Conservation (phyloP, 2,329 filamentous ascomycete genomes). For the Colletotrichum australisinense region DNA sequence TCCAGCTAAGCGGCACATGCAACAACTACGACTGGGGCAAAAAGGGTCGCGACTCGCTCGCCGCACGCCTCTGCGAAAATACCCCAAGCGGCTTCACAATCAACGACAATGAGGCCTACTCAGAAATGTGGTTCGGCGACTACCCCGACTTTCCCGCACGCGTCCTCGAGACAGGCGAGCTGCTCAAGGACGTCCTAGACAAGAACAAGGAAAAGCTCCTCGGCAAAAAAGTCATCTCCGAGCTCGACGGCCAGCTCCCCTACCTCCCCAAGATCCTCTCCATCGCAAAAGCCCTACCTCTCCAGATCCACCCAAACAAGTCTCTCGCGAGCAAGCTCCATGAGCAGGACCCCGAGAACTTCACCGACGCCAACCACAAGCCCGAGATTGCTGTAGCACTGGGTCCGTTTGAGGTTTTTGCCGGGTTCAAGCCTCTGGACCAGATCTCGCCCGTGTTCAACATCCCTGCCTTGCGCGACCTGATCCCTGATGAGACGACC, state of each 20-base stretch:
- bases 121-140: conserved; percentile 81
- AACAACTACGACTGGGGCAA: conserved; percentile 80
- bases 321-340: conserved; percentile 73
- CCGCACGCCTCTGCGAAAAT: conserved; percentile 72
- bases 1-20: conserved; percentile 59
- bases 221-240: conserved; percentile 70
- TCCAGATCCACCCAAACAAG: conserved; percentile 82
- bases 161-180: conserved; percentile 70
- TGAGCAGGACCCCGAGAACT: conserved; percentile 71
- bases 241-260: conserved; percentile 71
- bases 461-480: conserved; percentile 64
- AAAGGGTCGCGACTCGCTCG: conserved; percentile 72
- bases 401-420: conserved; percentile 79
- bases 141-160: conserved; percentile 78
- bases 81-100: conserved; percentile 74
- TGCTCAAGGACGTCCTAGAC: conserved; percentile 73
- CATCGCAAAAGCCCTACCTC: conserved; percentile 78
- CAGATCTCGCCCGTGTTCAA: conserved; percentile 70
- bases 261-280: conserved; percentile 79
- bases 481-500: conserved; percentile 57
- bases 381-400: conserved; percentile 82
- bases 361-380: conserved; percentile 81
- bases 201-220: conserved; percentile 71
- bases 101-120: conserved; percentile 72
- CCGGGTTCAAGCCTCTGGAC: conserved; percentile 75